A percentile compares a stretch with the other conserved stretches of the same genome.
These are phyloP conservation scores for Saitoella complicata DNA, from an alignment of 805 yeast species.

Conservation along the genomic window DNA sequence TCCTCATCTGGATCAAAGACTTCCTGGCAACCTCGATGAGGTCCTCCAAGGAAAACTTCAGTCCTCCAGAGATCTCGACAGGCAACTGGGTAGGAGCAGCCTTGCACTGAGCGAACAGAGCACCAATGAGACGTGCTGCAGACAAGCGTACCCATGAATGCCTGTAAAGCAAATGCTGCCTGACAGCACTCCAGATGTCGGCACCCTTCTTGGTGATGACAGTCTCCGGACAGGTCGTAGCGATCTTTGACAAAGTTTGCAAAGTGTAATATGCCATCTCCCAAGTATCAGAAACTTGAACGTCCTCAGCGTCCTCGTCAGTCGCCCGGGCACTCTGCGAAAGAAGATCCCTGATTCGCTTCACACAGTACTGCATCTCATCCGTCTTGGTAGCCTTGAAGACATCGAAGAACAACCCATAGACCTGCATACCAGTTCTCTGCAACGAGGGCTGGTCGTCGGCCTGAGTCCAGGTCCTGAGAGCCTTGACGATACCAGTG, in stretches of 20 bases:
- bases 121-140: conserved; percentile 43
- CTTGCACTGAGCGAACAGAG: conserved; percentile 29
- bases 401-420: not conserved
- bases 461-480: conserved; percentile 7
- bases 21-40: conserved; percentile 49
- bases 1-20: conserved; percentile 61
- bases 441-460: not conserved
- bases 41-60: conserved; percentile 27
- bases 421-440: not conserved
- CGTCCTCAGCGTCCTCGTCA: not conserved
- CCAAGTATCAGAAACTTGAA: conserved; percentile 31
- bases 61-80: not conserved
- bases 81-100: conserved; percentile 3
- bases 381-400: not conserved
- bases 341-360: not conserved
- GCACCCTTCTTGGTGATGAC: conserved; percentile 21
- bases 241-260: conserved; percentile 28
- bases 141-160: conserved; percentile 80
- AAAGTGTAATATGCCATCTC: conserved; percentile 57
- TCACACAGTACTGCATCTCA: not conserved
- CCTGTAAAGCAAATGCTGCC: conserved; percentile 54
- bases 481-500: conserved; percentile 6
- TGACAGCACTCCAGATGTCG: conserved; percentile 34
- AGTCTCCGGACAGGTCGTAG: conserved; percentile 15
- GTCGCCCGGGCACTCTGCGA: not conserved